These are phyloP conservation scores for Magnaporthales sp. DNA, from an alignment of 2,329 filamentous ascomycete species.

Conservation along the genomic window DNA sequence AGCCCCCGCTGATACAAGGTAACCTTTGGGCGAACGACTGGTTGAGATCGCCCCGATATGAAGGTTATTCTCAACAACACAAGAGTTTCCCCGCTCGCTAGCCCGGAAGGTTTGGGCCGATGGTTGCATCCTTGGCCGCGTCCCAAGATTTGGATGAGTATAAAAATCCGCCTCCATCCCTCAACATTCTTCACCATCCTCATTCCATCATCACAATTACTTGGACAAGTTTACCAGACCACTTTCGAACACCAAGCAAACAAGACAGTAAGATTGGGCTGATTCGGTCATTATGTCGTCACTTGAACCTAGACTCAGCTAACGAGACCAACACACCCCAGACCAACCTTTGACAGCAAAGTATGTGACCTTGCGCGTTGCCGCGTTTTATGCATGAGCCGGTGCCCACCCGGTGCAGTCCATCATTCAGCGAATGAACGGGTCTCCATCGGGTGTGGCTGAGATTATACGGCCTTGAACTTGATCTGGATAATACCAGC, in stretches of 20 bases:
- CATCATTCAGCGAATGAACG: not conserved
- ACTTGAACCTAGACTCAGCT: not conserved
- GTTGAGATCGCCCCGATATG: not conserved
- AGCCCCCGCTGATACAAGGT: not conserved
- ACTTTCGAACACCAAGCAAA: not conserved
- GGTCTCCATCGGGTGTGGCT: constrained; percentile 16
- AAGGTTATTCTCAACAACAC: not conserved
- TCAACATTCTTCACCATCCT: not conserved
- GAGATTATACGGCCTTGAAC: constrained; percentile 29
- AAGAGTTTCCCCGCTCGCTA: not conserved
- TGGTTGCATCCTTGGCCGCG: not conserved
- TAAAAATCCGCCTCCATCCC: not conserved
- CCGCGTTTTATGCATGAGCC: constrained; percentile 23
- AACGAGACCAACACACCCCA: not conserved
- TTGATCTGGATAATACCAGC: constrained; percentile 43
- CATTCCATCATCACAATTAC: not conserved
- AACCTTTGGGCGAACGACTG: not conserved
- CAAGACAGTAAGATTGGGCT: not conserved
- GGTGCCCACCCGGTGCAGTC: constrained; percentile 18
- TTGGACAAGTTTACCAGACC: not conserved
- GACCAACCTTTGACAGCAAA: not conserved
- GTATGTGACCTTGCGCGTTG: constrained; percentile 8
- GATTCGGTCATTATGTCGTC: not conserved
- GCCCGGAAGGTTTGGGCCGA: not conserved
- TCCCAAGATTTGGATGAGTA: not conserved